Evolutionary conservation across 208 protist species (phyloP).

Genomic region (Crithidia brevicula): DNA sequence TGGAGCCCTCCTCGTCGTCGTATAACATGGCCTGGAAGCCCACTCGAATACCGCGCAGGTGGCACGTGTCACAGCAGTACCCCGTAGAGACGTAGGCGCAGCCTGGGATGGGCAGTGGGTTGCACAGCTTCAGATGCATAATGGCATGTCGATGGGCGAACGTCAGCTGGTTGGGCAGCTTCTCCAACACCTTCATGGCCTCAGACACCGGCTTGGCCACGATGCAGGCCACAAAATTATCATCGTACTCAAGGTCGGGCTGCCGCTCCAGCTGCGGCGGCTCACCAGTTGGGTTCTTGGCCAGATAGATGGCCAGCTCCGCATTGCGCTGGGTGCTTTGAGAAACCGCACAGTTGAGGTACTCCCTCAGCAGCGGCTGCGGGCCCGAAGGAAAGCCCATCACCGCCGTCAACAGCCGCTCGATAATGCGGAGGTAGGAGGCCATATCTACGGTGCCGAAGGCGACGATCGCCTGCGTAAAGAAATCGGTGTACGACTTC

Average conservation of each 20-base stretch:
- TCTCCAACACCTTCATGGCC: conserved; percentile 27
- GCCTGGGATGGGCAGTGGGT: conserved; percentile 52
- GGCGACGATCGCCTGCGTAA: conserved; percentile 44
- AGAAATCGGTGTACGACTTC: conserved; percentile 55
- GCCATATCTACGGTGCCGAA: conserved; percentile 42
- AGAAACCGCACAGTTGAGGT: conserved; percentile 36
- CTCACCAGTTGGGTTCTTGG: conserved; percentile 9
- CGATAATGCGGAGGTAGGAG: conserved; percentile 31
- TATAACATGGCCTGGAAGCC: conserved; percentile 71
- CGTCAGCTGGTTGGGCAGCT: conserved; percentile 42
- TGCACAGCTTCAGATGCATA: conserved; percentile 51
- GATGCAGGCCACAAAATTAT: conserved; percentile 35
- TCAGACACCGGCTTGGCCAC: conserved; percentile 30
- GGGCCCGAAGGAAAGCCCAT: conserved; percentile 39
- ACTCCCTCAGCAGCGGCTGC: conserved; percentile 48
- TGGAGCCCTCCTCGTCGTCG: conserved; percentile 35
- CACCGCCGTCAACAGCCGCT: conserved; percentile 40
- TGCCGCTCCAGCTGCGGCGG: conserved; percentile 14
- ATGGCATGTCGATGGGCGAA: conserved; percentile 51
- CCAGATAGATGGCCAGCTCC: conserved; percentile 10
- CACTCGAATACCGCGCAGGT: conserved; percentile 35
- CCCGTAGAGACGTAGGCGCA: conserved; percentile 37
- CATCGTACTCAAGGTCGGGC: conserved; percentile 47
- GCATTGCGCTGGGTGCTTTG: conserved; percentile 44
- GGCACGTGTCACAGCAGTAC: conserved; percentile 66